These are phyloP conservation scores for Cunninghamia lanceolata DNA, from an alignment of 75 land plant genomes.

Conservation along the genomic window DNA sequence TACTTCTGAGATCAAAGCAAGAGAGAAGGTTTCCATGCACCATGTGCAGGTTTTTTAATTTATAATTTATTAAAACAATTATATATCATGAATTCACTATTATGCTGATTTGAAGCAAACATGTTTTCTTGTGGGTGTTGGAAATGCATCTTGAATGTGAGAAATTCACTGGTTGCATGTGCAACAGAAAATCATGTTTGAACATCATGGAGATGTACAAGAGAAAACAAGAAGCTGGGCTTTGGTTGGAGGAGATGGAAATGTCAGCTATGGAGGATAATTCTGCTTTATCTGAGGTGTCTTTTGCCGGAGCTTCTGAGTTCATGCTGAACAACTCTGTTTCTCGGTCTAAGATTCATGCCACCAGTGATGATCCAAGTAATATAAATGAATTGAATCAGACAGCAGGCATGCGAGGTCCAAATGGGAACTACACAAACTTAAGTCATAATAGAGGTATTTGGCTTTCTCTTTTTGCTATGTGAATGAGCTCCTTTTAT, in stretches of 20 bases:
- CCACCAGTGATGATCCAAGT: neutral
- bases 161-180: constrained; percentile 2
- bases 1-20: neutral
- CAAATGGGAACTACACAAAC: neutral
- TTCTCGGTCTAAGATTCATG: neutral
- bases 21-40: neutral
- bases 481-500: neutral
- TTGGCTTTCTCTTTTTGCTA: neutral
- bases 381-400: neutral
- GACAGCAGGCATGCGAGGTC: neutral
- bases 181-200: constrained; percentile 79
- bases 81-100: neutral
- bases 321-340: constrained; percentile 26
- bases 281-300: constrained; percentile 33
- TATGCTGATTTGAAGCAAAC: neutral
- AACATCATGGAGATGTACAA: constrained; percentile 73
- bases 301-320: constrained; percentile 38
- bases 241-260: constrained; percentile 77
- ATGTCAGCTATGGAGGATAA: constrained; percentile 38
- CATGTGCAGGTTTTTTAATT: neutral
- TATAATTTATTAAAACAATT: neutral
- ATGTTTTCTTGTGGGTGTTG: neutral
- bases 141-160: neutral
- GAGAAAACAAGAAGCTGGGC: constrained; percentile 80
- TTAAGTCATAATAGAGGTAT: neutral